These are phyloP conservation scores for Saturnispora mendoncae DNA, from an alignment of 805 yeast species.

Conservation along the genomic window DNA sequence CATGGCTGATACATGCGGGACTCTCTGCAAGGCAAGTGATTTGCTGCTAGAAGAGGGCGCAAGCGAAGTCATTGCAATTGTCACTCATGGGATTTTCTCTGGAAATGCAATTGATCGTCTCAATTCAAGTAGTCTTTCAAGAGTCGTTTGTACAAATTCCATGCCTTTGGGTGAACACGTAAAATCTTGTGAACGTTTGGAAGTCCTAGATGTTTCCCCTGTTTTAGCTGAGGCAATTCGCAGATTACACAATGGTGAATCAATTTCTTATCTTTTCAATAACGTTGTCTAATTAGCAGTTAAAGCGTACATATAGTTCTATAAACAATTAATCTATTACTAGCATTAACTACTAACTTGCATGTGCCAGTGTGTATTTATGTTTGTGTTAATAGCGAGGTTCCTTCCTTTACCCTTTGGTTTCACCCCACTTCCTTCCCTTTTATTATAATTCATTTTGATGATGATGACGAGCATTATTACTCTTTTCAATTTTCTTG, in stretches of 20 bases:
- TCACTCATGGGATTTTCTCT: conserved; percentile 90
- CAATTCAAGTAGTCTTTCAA: conserved; percentile 54
- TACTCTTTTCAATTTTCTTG: conserved; percentile 29
- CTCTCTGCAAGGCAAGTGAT: conserved; percentile 90
- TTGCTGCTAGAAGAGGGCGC: conserved; percentile 77
- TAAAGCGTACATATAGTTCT: too few relatives aligned
- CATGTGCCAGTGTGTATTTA: too few relatives aligned
- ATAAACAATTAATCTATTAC: too few relatives aligned
- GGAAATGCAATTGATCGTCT: conserved; percentile 74
- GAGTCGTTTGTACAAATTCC: conserved; percentile 86
- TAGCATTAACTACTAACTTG: too few relatives aligned
- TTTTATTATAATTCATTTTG: too few relatives aligned
- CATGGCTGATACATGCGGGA: conserved; percentile 98
- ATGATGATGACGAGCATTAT: too few relatives aligned
- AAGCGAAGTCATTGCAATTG: conserved; percentile 78
- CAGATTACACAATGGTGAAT: conserved; percentile 93
- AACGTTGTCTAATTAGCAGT: conserved; percentile 38
- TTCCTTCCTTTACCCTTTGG: too few relatives aligned
- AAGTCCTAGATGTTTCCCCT: conserved; percentile 75
- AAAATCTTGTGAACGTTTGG: conserved; percentile 56
- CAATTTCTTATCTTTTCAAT: conserved; percentile 77
- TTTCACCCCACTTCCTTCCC: too few relatives aligned
- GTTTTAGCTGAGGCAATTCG: conserved; percentile 90
- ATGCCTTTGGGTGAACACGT: conserved; percentile 70
- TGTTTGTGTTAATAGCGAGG: too few relatives aligned